phyloP scores from a whole-genome alignment of 2,329 filamentous ascomycete species.

The Aspergillus ochraceus region DNA sequence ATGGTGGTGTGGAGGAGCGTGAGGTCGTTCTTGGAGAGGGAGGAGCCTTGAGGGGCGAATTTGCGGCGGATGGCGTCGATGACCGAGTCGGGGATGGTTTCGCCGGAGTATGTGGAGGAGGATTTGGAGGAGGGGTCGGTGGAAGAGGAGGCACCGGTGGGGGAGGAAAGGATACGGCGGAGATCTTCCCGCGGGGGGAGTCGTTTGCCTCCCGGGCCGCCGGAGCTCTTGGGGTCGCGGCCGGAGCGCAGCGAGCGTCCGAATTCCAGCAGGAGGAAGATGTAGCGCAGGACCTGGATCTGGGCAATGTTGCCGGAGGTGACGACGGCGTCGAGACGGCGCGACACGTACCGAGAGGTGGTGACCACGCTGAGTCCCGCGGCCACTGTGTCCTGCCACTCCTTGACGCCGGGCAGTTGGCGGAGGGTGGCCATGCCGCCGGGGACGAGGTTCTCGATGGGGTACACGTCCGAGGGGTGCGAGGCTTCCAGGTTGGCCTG shows the following conservation, averaged over 20 bases:
- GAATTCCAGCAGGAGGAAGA: slow-evolving; percentile 46
- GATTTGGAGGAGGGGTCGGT: slow-evolving; percentile 13
- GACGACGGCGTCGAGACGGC: slow-evolving; percentile 41
- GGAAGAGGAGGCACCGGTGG: slow-evolving; percentile 21
- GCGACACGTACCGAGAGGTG: slow-evolving; percentile 46
- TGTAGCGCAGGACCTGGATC: slow-evolving; percentile 47
- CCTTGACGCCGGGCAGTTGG: slow-evolving; percentile 42
- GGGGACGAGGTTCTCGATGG: slow-evolving; percentile 44
- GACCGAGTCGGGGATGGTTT: slow-evolving; percentile 37
- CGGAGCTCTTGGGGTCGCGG: slow-evolving; percentile 21
- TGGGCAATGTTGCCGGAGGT: slow-evolving; percentile 41
- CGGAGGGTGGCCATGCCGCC: slow-evolving; percentile 42
- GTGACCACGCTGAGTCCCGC: slow-evolving; percentile 37
- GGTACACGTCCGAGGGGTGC: slow-evolving; percentile 49
- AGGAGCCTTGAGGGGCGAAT: slow-evolving; percentile 40
- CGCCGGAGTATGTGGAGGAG: slow-evolving; percentile 8
- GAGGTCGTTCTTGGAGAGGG: slow-evolving; percentile 39
- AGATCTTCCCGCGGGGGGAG: slow-evolving; percentile 43
- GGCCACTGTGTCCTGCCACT: slow-evolving; percentile 43
- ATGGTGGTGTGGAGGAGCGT: slow-evolving; percentile 48
- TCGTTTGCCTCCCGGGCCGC: slow-evolving; percentile 38
- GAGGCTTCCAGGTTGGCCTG: slow-evolving; percentile 42
- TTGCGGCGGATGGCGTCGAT: slow-evolving; percentile 43
- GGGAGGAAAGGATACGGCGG: slow-evolving; percentile 35
- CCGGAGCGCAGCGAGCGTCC: slow-evolving; percentile 35